phyloP scores from a whole-genome alignment of 176 grass and related monocot species.

The Lolium rigidum region DNA sequence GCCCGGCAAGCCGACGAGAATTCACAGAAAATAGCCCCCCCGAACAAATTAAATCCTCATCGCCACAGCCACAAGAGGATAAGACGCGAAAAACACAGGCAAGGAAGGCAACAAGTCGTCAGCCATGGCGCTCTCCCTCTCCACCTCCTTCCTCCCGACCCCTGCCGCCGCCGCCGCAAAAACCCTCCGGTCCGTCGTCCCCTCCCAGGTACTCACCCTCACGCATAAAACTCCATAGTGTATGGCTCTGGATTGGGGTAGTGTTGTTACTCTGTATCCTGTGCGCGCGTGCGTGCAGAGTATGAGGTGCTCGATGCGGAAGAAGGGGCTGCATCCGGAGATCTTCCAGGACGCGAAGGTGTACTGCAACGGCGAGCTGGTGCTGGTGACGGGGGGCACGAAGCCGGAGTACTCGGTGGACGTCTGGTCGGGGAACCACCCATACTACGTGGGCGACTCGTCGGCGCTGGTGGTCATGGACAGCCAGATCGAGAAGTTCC shows the following conservation, averaged over 20 bases:
- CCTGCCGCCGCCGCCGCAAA: slow-evolving; percentile 33
- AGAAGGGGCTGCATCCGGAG: slow-evolving; percentile 91
- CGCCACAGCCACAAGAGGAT: slow-evolving; percentile 6
- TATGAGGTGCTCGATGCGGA: slow-evolving; percentile 76
- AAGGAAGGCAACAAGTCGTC: neutral
- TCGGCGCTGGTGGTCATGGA: slow-evolving; percentile 73
- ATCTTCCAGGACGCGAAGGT: slow-evolving; percentile 91
- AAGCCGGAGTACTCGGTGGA: slow-evolving; percentile 85
- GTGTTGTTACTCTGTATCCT: neutral
- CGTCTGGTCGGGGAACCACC: slow-evolving; percentile 98
- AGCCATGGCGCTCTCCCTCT: slow-evolving; percentile 79
- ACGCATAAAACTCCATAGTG: neutral
- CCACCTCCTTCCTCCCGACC: slow-evolving; percentile 65
- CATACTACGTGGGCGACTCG: slow-evolving; percentile 84
- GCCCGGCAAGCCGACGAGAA: neutral
- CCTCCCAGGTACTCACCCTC: slow-evolving; percentile 37
- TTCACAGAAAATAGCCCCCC: neutral
- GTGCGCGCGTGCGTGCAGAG: slow-evolving; percentile 31
- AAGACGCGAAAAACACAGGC: neutral
- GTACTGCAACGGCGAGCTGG: slow-evolving; percentile 94
- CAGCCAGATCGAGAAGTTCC: slow-evolving; percentile 95
- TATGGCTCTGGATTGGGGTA: neutral
- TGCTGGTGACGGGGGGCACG: slow-evolving; percentile 92
- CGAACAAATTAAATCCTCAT: neutral
- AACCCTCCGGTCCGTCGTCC: slow-evolving; percentile 53